A percentile compares a stretch with the other conserved stretches of the same genome.
These are phyloP conservation scores for Diplosphaera chodatii DNA, from an alignment of 139 green algal genomes.

Conservation along the genomic window DNA sequence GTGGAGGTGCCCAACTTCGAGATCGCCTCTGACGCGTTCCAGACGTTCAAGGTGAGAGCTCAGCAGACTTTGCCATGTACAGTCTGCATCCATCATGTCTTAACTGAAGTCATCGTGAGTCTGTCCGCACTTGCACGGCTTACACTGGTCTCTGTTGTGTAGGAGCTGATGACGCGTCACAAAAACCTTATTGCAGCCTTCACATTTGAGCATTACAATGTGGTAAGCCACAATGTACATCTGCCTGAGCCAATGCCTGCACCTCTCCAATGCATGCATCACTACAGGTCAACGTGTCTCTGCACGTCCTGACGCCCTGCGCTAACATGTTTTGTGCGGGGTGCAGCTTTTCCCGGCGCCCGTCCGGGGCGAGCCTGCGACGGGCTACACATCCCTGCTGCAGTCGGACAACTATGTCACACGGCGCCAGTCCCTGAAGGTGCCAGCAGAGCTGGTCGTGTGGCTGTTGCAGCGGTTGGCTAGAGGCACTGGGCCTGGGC, in stretches of 20 bases:
- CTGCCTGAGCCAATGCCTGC: neutral
- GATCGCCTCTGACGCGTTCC: conserved; percentile 85
- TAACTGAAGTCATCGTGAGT: neutral
- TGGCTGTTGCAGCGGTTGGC: neutral
- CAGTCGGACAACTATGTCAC: conserved; percentile 87
- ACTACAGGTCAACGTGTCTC: too few relatives aligned
- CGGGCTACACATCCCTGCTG: conserved; percentile 63
- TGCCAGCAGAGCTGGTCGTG: conserved; percentile 9
- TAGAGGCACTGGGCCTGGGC: neutral
- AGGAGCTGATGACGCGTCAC: conserved; percentile 83
- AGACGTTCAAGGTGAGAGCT: conserved; percentile 69
- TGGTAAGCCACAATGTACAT: conserved; percentile 9
- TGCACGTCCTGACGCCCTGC: neutral
- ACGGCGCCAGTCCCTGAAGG: conserved; percentile 82
- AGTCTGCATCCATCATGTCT: too few relatives aligned
- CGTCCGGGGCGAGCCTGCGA: neutral
- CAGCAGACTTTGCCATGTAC: too few relatives aligned
- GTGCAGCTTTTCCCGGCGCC: conserved; percentile 67
- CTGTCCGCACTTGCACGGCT: too few relatives aligned
- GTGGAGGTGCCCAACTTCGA: conserved; percentile 88
- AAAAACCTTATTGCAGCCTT: conserved; percentile 67
- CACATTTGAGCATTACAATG: conserved; percentile 49
- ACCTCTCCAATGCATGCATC: neutral
- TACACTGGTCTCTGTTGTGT: too few relatives aligned
- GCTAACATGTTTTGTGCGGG: too few relatives aligned